Conservation (phyloP, 257 asterid genomes). For the Solanum sitiens region DNA sequence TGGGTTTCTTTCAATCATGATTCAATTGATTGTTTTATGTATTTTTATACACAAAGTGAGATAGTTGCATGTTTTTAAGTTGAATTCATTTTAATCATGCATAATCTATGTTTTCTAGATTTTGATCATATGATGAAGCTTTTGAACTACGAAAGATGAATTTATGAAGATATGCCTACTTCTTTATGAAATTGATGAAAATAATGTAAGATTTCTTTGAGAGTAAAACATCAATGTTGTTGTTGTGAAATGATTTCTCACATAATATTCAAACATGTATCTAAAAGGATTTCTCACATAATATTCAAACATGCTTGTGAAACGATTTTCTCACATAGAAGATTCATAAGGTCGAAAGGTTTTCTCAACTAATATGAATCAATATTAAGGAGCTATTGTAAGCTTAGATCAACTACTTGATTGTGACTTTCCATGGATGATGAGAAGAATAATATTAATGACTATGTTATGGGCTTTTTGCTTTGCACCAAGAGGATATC, state of each 20-base stretch:
- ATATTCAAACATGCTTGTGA: no score
- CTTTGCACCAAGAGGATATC: not conserved
- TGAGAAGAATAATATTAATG: not conserved
- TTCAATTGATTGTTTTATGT: not conserved
- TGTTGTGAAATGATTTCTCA: not conserved
- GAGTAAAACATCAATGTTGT: not conserved
- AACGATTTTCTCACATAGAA: no score
- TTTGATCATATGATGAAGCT: not conserved
- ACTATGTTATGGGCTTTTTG: not conserved
- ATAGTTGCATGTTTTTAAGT: not conserved
- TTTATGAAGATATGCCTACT: not conserved
- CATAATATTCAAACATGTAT: not conserved
- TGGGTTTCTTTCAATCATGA: not conserved
- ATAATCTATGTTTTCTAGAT: not conserved
- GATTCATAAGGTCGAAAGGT: not conserved
- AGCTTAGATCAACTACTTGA: not conserved
- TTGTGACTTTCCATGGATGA: not conserved
- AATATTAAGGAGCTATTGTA: not conserved
- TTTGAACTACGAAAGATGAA: no score
- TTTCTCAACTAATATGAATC: not conserved
- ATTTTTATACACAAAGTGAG: no score
- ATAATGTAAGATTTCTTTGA: not conserved
- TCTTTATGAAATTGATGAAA: no score
- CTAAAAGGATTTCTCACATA: no score
- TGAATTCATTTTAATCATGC: not conserved